Evolutionary conservation across 2,329 filamentous ascomycete species (phyloP).

Genomic region (Claviceps sp.): DNA sequence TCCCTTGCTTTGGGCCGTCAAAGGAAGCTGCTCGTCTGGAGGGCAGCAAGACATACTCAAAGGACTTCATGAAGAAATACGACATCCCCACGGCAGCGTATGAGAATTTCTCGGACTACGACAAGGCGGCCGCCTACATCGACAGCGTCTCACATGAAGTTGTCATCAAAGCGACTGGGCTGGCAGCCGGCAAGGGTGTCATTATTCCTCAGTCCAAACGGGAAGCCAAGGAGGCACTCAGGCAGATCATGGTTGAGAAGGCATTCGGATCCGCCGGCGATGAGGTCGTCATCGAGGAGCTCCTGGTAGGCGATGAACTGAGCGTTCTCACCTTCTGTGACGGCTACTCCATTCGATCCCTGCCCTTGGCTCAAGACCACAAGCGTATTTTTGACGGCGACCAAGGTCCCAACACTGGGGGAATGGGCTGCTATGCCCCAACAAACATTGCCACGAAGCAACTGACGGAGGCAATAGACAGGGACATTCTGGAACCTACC

Average conservation of each 20-base stretch:
- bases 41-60: constrained; percentile 92
- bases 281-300: constrained; percentile 93
- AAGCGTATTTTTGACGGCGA: constrained; percentile 90
- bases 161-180: constrained; percentile 86
- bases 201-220: constrained; percentile 72
- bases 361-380: constrained; percentile 91
- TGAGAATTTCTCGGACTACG: constrained; percentile 73
- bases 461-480: constrained; percentile 66
- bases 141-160: constrained; percentile 57
- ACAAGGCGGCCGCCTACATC: constrained; percentile 60
- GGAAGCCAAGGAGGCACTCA: constrained; percentile 70
- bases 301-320: constrained; percentile 79
- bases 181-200: constrained; percentile 92
- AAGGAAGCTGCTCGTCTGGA: constrained; percentile 80
- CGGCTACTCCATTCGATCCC: constrained; percentile 66
- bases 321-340: constrained; percentile 88
- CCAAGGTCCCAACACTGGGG: constrained; percentile 83
- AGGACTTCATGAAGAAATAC: constrained; percentile 92
- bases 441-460: constrained; percentile 65
- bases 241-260: constrained; percentile 79
- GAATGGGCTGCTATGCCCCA: constrained; percentile 96
- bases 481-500: constrained; percentile 76
- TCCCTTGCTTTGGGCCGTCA: constrained; percentile 76
- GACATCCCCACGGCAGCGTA: constrained; percentile 84
- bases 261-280: constrained; percentile 79